phyloP scores from a whole-genome alignment of 768 basidiomycete species.

The Tylopilus felleus region DNA sequence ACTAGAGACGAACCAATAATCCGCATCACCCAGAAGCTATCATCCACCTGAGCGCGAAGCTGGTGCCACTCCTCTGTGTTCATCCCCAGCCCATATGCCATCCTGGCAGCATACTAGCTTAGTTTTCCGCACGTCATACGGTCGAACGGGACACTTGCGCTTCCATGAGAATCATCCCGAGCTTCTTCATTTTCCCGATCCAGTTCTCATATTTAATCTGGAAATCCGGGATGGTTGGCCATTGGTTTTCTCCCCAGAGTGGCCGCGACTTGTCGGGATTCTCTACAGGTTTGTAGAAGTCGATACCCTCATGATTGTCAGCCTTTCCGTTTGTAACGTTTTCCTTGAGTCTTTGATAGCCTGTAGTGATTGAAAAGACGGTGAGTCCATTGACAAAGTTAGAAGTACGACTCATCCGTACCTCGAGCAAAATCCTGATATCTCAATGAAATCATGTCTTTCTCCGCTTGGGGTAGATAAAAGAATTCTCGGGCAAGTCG shows the following conservation, averaged over 20 bases:
- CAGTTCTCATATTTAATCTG: slow-evolving; percentile 64
- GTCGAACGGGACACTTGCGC: slow-evolving; percentile 50
- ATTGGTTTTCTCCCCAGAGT: slow-evolving; percentile 85
- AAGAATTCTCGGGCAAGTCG: slow-evolving; percentile 74
- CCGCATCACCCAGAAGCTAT: slow-evolving; percentile 90
- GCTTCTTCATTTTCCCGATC: slow-evolving; percentile 80
- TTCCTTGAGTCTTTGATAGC: slow-evolving; percentile 77
- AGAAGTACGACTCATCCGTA: slow-evolving; percentile 26
- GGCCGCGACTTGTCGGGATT: slow-evolving; percentile 66
- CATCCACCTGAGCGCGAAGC: slow-evolving; percentile 66
- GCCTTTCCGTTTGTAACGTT: slow-evolving; percentile 84
- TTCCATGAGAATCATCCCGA: slow-evolving; percentile 82
- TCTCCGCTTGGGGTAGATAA: slow-evolving; percentile 64
- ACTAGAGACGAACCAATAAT: slow-evolving; percentile 54
- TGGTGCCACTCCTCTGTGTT: slow-evolving; percentile 63
- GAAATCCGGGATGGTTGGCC: slow-evolving; percentile 64
- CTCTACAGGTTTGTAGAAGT: slow-evolving; percentile 74
- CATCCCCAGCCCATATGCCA: slow-evolving; percentile 80
- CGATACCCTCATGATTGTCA: slow-evolving; percentile 83
- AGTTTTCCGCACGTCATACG: neutral
- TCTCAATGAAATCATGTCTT: slow-evolving; percentile 66
- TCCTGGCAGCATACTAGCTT: slow-evolving; percentile 45
- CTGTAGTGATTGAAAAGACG: slow-evolving; percentile 39
- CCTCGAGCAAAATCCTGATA: slow-evolving; percentile 77
- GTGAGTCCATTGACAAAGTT: neutral